Evolutionary conservation across 257 asterid species (phyloP).

Genomic region (Orobanche coerulescens): DNA sequence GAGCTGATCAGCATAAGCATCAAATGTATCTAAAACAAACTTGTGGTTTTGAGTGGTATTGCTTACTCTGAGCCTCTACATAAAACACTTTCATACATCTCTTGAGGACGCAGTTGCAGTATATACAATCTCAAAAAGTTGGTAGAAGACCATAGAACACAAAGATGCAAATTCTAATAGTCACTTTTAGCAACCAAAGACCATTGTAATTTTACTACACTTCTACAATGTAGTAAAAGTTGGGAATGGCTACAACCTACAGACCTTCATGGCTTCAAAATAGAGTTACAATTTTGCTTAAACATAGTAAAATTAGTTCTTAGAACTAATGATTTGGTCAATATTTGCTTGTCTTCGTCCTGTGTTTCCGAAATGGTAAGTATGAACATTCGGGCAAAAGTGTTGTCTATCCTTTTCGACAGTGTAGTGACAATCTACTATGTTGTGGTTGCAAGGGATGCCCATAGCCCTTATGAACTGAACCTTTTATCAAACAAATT

Average conservation of each 20-base stretch:
- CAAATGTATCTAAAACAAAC: background rate
- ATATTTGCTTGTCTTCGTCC: background rate
- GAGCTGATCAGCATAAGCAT: constrained; percentile 5
- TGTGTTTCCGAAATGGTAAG: background rate
- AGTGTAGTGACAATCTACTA: background rate
- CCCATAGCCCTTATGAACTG: background rate
- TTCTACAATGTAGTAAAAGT: background rate
- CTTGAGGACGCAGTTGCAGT: background rate
- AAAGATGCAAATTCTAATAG: background rate
- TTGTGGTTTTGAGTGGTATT: background rate
- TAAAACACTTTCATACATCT: background rate
- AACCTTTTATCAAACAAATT: background rate
- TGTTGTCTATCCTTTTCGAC: background rate
- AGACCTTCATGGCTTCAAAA: background rate
- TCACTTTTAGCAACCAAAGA: background rate
- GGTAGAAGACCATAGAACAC: background rate
- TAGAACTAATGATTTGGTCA: background rate
- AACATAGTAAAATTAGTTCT: background rate
- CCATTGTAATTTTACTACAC: background rate
- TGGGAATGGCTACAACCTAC: background rate
- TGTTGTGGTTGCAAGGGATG: background rate
- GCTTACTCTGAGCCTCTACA: background rate
- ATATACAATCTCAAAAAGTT: background rate
- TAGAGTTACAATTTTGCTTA: background rate
- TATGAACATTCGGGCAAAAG: background rate